Evolutionary conservation across 495 filamentous ascomycete genomes (phyloP).

Genomic region (Hyaloscypha bicolor): DNA sequence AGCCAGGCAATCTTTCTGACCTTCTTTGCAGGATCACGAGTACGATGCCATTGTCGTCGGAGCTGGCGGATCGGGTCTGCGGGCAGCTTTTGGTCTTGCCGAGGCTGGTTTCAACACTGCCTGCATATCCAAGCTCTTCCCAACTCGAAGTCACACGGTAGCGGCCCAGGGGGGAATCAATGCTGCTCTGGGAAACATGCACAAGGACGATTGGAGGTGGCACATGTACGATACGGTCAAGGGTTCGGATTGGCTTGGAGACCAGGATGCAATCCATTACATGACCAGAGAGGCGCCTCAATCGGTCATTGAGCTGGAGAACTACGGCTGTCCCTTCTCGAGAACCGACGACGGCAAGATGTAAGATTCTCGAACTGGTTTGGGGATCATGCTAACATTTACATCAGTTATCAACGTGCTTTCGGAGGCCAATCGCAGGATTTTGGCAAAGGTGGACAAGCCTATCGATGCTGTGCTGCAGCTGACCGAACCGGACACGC

Average conservation of each 20-base stretch:
- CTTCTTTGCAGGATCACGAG: slow-evolving; percentile 61
- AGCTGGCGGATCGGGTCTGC: slow-evolving; percentile 90
- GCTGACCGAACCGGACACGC: slow-evolving; percentile 96
- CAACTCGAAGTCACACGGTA: slow-evolving; percentile 93
- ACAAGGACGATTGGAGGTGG: slow-evolving; percentile 96
- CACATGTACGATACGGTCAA: slow-evolving; percentile 99
- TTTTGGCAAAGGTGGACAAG: slow-evolving; percentile 93
- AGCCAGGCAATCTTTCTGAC: slow-evolving; percentile 21
- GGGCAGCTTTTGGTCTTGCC: slow-evolving; percentile 93
- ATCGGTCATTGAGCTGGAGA: slow-evolving; percentile 91
- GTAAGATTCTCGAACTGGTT: slow-evolving; percentile 22
- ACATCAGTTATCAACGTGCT: slow-evolving; percentile 80
- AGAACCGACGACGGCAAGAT: slow-evolving; percentile 96
- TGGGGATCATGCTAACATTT: slow-evolving; percentile 26
- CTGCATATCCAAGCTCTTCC: slow-evolving; percentile 98
- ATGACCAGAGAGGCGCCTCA: slow-evolving; percentile 95
- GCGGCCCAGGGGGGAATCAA: slow-evolving; percentile 95
- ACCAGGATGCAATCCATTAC: slow-evolving; percentile 99
- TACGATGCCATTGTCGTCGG: slow-evolving; percentile 93
- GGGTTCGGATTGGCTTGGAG: slow-evolving; percentile 97
- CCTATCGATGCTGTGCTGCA: slow-evolving; percentile 93
- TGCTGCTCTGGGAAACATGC: slow-evolving; percentile 89
- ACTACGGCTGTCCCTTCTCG: slow-evolving; percentile 97
- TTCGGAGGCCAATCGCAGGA: slow-evolving; percentile 97
- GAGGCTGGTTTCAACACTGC: slow-evolving; percentile 98